Evolutionary conservation across 129 eudicot genomes (phyloP).

Genomic region (Artemisia argyi): DNA sequence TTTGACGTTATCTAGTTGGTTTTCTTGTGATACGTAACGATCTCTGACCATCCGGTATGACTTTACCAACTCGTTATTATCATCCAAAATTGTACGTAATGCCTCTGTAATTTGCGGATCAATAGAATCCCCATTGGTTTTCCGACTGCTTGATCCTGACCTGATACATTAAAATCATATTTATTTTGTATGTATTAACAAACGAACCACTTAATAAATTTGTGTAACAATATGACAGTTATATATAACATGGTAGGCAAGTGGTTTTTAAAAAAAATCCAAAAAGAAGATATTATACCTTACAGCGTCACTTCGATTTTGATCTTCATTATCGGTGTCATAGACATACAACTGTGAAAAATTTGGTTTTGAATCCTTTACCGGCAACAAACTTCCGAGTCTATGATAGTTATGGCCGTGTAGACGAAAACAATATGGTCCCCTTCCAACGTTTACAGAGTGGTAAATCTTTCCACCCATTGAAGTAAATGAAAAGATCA

Average conservation of each 20-base stretch:
- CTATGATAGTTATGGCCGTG: not conserved
- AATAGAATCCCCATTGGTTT: too few relatives aligned
- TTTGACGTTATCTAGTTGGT: not conserved
- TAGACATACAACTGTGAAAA: not conserved
- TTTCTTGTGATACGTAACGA: too few relatives aligned
- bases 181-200: too few relatives aligned
- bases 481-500: not conserved
- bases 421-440: not conserved
- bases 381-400: not conserved
- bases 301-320: not conserved
- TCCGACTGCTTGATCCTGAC: too few relatives aligned
- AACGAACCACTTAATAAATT: too few relatives aligned
- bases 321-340: not conserved
- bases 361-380: not conserved
- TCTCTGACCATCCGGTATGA: not conserved
- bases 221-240: too few relatives aligned
- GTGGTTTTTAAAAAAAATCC: too few relatives aligned
- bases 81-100: not conserved
- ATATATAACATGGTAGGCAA: too few relatives aligned
- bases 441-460: not conserved
- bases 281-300: not conserved
- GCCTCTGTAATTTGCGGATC: not conserved
- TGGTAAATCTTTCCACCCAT: slow-evolving; percentile 8
- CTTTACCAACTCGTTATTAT: not conserved
- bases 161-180: too few relatives aligned